Evolutionary conservation across 108 stramenopile genomes (phyloP).

Genomic region (Nitzschia putrida): DNA sequence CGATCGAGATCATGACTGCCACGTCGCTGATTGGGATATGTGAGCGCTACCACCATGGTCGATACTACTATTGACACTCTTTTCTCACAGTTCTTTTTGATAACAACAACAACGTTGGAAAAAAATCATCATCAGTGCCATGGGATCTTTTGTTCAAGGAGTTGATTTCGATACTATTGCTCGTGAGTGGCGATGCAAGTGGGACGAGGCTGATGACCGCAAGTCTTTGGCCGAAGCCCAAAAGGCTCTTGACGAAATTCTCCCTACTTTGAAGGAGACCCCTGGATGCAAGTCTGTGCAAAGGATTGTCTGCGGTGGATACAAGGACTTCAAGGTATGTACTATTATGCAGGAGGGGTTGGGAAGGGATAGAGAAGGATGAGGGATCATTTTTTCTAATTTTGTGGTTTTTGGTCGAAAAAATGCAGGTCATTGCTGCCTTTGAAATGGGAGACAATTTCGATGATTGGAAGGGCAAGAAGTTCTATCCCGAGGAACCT

Average conservation of each 20-base stretch:
- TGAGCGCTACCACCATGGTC: too few species aligned
- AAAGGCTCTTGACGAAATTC: conserved; percentile 54
- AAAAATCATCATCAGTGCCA: conserved; percentile 19
- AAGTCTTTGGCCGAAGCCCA: conserved; percentile 65
- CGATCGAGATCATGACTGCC: too few species aligned
- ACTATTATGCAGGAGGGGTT: not conserved
- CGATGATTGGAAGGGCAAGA: conserved; percentile 49
- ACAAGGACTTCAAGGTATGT: conserved; percentile 58
- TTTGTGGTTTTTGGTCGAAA: not conserved
- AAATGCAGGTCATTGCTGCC: conserved; percentile 20
- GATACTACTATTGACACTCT: too few species aligned
- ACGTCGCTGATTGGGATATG: too few species aligned
- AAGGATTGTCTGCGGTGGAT: conserved; percentile 82
- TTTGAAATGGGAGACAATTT: conserved; percentile 47
- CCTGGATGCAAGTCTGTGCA: conserved; percentile 58
- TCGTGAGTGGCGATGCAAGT: conserved; percentile 83
- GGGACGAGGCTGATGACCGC: conserved; percentile 58
- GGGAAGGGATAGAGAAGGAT: not conserved
- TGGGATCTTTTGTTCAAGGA: conserved; percentile 60
- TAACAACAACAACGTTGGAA: too few species aligned
- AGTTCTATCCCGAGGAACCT: conserved; percentile 60
- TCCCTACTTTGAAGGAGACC: conserved; percentile 59
- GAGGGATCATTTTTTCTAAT: not conserved
- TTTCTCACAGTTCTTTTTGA: too few species aligned
- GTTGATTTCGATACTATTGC: conserved; percentile 76